A percentile compares a stretch with the other conserved stretches of the same genome.
These are phyloP conservation scores for Leptodermis oblonga DNA, from an alignment of 257 asterid genomes.

Conservation along the genomic window DNA sequence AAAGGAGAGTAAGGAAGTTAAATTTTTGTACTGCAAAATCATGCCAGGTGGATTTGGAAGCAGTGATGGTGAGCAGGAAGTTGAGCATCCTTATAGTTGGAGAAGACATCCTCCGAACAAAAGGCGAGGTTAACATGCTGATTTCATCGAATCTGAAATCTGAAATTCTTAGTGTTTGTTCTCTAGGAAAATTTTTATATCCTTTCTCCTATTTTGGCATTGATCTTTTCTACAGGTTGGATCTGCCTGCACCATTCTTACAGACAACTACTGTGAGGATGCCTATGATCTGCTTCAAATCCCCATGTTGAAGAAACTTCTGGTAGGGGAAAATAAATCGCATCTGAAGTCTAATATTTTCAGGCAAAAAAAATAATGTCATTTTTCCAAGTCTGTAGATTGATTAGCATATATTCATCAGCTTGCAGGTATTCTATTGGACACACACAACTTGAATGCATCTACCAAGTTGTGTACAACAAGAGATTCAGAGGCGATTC, in stretches of 20 bases:
- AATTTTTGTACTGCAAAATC: constrained; percentile 8
- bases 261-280: constrained; percentile 84
- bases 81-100: constrained; percentile 73
- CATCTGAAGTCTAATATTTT: neutral
- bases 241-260: constrained; percentile 64
- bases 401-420: constrained; percentile 19
- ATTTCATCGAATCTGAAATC: neutral
- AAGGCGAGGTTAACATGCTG: constrained; percentile 51
- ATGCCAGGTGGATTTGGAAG: constrained; percentile 68
- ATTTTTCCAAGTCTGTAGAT: neutral
- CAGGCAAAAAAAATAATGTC: neutral
- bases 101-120: constrained; percentile 68
- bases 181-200: neutral
- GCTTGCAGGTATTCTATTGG: constrained; percentile 82
- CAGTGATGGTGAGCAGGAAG: constrained; percentile 55
- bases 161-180: neutral
- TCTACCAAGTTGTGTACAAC: constrained; percentile 49
- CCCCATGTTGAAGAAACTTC: constrained; percentile 63
- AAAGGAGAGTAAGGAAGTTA: too few species aligned
- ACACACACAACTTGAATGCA: constrained; percentile 58
- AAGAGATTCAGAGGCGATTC: constrained; percentile 85
- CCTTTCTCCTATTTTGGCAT: neutral
- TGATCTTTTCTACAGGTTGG: constrained; percentile 42
- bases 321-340: constrained; percentile 34
- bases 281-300: constrained; percentile 72